Base-by-base conservation (phyloP, 1,284 basidiomycete species). In the Cutaneotrichosporon sp. region DNA sequence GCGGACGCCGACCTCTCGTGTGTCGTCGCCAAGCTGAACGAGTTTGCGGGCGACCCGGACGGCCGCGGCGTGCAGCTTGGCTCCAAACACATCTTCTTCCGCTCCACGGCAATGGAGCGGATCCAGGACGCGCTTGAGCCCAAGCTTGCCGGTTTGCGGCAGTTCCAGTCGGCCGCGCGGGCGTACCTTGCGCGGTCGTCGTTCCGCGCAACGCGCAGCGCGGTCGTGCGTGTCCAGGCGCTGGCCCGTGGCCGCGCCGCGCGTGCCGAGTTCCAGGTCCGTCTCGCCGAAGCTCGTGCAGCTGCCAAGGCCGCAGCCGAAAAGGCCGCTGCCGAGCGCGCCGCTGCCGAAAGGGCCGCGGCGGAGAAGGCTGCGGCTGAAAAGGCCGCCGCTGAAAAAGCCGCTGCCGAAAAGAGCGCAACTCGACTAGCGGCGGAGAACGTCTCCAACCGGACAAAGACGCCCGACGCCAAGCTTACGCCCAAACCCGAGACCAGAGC, bases 21-120 rank as follows among this genome's bases (percentile, higher is more conserved):
- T 15, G 50, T 51, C 2, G 53, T 55, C 35, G 20, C 23, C 41
- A 40, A 46, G 22, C 45, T 59, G 21, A 52, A 49, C 30, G 51
- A 37, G 14, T 45, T 55, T 18, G 57, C 48, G 5, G 53, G 48
- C 23, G 57, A 55, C 17, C 37, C 20, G 15, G 51, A 59, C 34
- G 55, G 55, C 34, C 41, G 45, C 20, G 57, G 53, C 3, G 57
- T 59, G 4, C 57, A 59, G 41, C 53, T 59, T 7, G 57, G 57
- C 26, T 33, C 46, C 34, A 46, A 51, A 22, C 46, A 53, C 44
- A 53, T 59, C 37, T 59, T 55, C 47, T 53, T 59, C 51, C 51
- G 51, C 8, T 48, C 50, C 5, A 43, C 22, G 4, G 53, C 54
- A 13, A 46, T 58, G 26, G 39, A 50, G 33, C 48, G 51, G 23